Percentiles rank a stretch among this genome's conserved stretches.
phyloP scores from a whole-genome alignment of 2,329 filamentous ascomycete genomes.

The Aspergillus caelatus region DNA sequence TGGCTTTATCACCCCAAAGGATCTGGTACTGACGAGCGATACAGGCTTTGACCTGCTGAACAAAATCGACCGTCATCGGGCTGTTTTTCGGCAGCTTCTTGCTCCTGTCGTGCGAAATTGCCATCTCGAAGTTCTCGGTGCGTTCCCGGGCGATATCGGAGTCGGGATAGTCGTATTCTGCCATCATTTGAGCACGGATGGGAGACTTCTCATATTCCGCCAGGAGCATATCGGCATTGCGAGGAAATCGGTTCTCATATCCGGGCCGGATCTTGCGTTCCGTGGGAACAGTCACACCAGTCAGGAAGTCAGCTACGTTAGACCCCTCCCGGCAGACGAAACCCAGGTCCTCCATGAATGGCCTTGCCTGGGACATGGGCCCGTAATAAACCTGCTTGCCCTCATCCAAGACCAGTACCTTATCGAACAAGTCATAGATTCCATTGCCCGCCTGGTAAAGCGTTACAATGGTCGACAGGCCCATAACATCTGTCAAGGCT shows the following conservation, averaged over 20 bases:
- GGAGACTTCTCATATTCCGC: slow-evolving; percentile 56
- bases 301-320: slow-evolving; percentile 68
- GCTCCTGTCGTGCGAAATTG: slow-evolving; percentile 58
- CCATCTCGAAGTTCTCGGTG: slow-evolving; percentile 58
- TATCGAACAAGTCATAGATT: slow-evolving; percentile 71
- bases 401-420: slow-evolving; percentile 68
- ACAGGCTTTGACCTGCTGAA: slow-evolving; percentile 58
- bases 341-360: slow-evolving; percentile 67
- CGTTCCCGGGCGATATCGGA: slow-evolving; percentile 51
- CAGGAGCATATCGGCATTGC: slow-evolving; percentile 48
- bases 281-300: slow-evolving; percentile 63
- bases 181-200: slow-evolving; percentile 54
- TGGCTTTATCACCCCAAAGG: slow-evolving; percentile 65
- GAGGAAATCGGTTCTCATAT: slow-evolving; percentile 48
- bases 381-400: slow-evolving; percentile 70
- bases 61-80: slow-evolving; percentile 59
- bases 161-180: slow-evolving; percentile 61
- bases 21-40: slow-evolving; percentile 66
- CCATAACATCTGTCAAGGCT: slow-evolving; percentile 61
- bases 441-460: slow-evolving; percentile 72
- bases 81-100: slow-evolving; percentile 57
- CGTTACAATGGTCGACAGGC: slow-evolving; percentile 59
- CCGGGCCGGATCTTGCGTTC: slow-evolving; percentile 50
- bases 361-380: slow-evolving; percentile 58
- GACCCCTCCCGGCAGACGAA: slow-evolving; percentile 65